Evolutionary conservation across 306 rosid genomes (phyloP).

Genomic region (Lathyrus oleraceus): DNA sequence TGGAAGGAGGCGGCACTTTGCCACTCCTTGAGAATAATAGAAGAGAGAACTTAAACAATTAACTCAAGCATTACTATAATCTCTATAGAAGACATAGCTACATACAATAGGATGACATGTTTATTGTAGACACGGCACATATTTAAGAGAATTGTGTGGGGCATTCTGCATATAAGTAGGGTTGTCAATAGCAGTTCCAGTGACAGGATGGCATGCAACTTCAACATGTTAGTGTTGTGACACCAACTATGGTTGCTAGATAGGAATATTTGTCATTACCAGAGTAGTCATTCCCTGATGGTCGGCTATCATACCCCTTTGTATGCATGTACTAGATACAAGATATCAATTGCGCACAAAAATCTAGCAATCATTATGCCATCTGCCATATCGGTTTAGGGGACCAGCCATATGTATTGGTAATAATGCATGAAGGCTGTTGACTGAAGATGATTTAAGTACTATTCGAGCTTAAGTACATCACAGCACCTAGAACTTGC

Average conservation of each 20-base stretch:
- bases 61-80: neutral
- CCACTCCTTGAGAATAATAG: neutral
- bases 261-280: neutral
- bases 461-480: neutral
- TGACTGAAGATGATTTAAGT: neutral
- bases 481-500: conserved; percentile 14
- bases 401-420: neutral
- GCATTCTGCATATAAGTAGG: neutral
- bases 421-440: neutral
- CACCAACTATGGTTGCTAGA: neutral
- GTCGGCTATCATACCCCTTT: neutral
- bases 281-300: too few relatives aligned
- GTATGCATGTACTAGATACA: neutral
- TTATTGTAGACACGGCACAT: neutral
- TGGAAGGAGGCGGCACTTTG: conserved; percentile 8
- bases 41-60: neutral
- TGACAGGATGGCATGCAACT: neutral
- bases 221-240: neutral
- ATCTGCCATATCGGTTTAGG: neutral
- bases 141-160: neutral
- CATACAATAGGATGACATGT: conserved; percentile 7
- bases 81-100: neutral
- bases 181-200: neutral
- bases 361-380: neutral
- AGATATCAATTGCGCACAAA: neutral